Percentiles rank a stretch among this genome's conserved stretches.
These are phyloP conservation scores for Neurospora intermedia DNA, from an alignment of 495 filamentous ascomycete species.

Conservation along the genomic window DNA sequence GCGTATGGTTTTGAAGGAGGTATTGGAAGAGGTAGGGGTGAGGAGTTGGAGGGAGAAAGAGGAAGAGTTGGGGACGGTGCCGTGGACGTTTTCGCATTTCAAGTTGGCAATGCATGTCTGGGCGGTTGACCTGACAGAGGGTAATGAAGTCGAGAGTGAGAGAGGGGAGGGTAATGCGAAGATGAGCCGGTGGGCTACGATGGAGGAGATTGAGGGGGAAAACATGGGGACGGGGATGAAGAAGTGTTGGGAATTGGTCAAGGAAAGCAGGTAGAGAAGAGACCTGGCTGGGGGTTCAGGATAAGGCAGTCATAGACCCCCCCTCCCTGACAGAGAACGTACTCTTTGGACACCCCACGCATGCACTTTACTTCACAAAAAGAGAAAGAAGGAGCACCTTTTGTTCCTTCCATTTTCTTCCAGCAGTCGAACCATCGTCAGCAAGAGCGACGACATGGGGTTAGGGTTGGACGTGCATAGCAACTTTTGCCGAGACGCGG, in stretches of 20 bases:
- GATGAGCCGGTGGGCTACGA: slow-evolving; percentile 21
- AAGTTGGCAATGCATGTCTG: slow-evolving; percentile 38
- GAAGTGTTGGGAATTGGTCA: slow-evolving; percentile 33
- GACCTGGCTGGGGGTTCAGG: neutral
- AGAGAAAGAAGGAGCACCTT: neutral
- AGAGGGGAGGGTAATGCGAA: neutral
- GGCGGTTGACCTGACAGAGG: slow-evolving; percentile 22
- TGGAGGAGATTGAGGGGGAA: slow-evolving; percentile 22
- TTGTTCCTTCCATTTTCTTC: neutral
- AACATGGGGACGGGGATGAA: slow-evolving; percentile 41
- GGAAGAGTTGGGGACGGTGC: slow-evolving; percentile 28
- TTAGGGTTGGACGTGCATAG: neutral
- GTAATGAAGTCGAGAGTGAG: neutral
- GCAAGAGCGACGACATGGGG: neutral
- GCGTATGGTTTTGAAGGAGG: slow-evolving; percentile 13
- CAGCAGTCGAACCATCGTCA: too few species aligned
- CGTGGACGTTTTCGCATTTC: slow-evolving; percentile 38
- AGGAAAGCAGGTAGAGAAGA: neutral
- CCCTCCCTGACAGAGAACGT: too few species aligned
- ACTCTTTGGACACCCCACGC: too few species aligned
- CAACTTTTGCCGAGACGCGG: neutral
- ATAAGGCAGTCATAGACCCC: neutral
- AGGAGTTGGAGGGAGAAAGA: neutral
- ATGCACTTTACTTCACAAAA: neutral
- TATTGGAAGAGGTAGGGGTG: slow-evolving; percentile 14